These are phyloP conservation scores for Metschnikowia lochheadii DNA, from an alignment of 805 yeast species.

Conservation along the genomic window DNA sequence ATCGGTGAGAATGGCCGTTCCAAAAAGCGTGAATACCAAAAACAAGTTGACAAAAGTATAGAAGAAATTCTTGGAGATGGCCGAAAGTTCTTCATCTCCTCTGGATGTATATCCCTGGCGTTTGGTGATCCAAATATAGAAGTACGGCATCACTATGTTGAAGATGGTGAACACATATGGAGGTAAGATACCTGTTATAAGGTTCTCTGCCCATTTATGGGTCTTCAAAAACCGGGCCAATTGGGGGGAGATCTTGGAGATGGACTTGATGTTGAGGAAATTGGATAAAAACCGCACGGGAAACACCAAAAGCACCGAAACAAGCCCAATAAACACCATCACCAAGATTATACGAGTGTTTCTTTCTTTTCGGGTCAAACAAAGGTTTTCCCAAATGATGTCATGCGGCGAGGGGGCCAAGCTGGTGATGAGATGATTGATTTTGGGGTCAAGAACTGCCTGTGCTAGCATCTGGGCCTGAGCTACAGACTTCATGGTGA, in stretches of 20 bases:
- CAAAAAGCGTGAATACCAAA: constrained; percentile 88
- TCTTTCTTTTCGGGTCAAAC: constrained; percentile 72
- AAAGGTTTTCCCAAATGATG: constrained; percentile 87
- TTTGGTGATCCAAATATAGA: constrained; percentile 77
- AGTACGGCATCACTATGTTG: constrained; percentile 78
- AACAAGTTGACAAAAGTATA: constrained; percentile 92
- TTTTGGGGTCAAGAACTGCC: constrained; percentile 86
- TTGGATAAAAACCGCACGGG: constrained; percentile 87
- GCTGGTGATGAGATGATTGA: constrained; percentile 73
- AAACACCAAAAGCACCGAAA: constrained; percentile 68
- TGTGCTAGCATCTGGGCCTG: constrained; percentile 97
- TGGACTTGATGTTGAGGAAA: constrained; percentile 72
- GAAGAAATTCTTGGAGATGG: constrained; percentile 89
- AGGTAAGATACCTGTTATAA: constrained; percentile 86
- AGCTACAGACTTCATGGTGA: constrained; percentile 93
- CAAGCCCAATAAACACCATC: constrained; percentile 60
- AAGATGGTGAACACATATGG: constrained; percentile 85
- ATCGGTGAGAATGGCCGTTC: constrained; percentile 86
- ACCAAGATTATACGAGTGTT: constrained; percentile 59
- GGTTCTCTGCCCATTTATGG: constrained; percentile 67
- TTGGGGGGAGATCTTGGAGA: constrained; percentile 76
- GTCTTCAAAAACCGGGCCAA: constrained; percentile 63
- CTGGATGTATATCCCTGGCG: constrained; percentile 87
- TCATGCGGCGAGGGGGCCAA: constrained; percentile 97
- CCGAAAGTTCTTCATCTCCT: constrained; percentile 87